Conservation (phyloP, 345 rosid species). For the Aegle marmelos region DNA sequence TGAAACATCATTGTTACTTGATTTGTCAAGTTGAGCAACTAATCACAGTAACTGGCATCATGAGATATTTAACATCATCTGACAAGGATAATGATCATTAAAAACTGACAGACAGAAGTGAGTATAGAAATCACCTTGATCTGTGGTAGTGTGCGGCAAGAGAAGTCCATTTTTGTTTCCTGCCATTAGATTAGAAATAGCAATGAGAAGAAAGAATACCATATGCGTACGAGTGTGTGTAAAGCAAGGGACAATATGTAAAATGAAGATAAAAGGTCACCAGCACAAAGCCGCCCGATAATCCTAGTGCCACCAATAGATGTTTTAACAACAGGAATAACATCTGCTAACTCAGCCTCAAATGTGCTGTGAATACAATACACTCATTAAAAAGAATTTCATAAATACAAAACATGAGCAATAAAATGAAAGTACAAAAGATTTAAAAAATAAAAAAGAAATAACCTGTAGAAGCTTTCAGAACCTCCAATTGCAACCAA, state of each 20-base stretch:
- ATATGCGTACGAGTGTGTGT: not conserved
- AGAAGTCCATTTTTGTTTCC: slow-evolving; percentile 97
- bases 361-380: slow-evolving; percentile 44
- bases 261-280: slow-evolving; percentile 24
- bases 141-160: slow-evolving; percentile 88
- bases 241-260: not conserved
- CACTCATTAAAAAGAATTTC: slow-evolving; percentile 6
- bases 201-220: not conserved
- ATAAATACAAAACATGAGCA: not conserved
- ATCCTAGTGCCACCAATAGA: slow-evolving; percentile 83
- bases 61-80: not conserved
- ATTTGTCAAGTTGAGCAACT: not conserved
- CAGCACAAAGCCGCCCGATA: slow-evolving; percentile 85
- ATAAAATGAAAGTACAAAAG: not conserved
- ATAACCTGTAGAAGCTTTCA: slow-evolving; percentile 77
- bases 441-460: not conserved
- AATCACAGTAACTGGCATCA: not conserved
- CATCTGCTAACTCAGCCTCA: slow-evolving; percentile 85
- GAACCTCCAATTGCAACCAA: slow-evolving; percentile 91
- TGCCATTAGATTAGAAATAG: slow-evolving; percentile 20
- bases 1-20: not conserved
- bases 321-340: slow-evolving; percentile 86
- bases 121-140: slow-evolving; percentile 67
- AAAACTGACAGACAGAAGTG: not conserved
- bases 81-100: not conserved